These are phyloP conservation scores for Rhizopogon vinicolor DNA, from an alignment of 768 basidiomycete species.

Conservation along the genomic window DNA sequence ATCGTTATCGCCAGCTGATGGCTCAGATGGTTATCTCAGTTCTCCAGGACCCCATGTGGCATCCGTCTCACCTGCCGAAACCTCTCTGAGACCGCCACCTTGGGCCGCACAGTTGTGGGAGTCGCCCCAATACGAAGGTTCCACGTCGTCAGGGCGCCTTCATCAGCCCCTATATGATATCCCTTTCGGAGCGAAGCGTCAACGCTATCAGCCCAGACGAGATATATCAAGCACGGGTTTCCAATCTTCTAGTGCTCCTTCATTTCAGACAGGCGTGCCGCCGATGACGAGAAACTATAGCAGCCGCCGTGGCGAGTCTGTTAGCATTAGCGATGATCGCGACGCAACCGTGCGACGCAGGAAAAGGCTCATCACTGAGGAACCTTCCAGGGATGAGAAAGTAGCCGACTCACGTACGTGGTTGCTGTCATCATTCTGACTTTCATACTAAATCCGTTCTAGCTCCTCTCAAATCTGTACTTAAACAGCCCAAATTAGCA, in stretches of 20 bases:
- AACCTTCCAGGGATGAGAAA: conserved; percentile 34
- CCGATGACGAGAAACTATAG: conserved; percentile 56
- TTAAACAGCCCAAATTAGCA: conserved; percentile 87
- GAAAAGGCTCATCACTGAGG: conserved; percentile 39
- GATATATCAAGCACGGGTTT: conserved; percentile 46
- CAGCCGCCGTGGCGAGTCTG: conserved; percentile 58
- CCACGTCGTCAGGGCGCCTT: conserved; percentile 40
- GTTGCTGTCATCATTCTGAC: conserved; percentile 26
- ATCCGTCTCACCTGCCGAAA: conserved; percentile 61
- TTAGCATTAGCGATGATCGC: conserved; percentile 54
- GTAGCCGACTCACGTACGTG: conserved; percentile 45
- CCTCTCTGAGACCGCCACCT: conserved; percentile 50
- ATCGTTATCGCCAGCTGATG: conserved; percentile 54
- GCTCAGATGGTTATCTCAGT: conserved; percentile 42
- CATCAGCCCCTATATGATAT: conserved; percentile 44
- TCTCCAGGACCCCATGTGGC: conserved; percentile 39
- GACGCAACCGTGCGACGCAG: conserved; percentile 72
- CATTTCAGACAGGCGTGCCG: conserved; percentile 44
- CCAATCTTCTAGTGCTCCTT: conserved; percentile 69
- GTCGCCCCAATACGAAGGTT: conserved; percentile 38
- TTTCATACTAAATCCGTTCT: conserved; percentile 20
- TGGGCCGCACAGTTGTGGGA: conserved; percentile 73
- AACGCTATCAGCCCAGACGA: conserved; percentile 35
- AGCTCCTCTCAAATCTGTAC: conserved; percentile 70
- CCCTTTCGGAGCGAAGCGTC: conserved; percentile 37